Evolutionary conservation across 2,329 filamentous ascomycete species (phyloP), one percentile per base, ranked within the genome.

Genomic region (Fusarium decemcellulare): DNA sequence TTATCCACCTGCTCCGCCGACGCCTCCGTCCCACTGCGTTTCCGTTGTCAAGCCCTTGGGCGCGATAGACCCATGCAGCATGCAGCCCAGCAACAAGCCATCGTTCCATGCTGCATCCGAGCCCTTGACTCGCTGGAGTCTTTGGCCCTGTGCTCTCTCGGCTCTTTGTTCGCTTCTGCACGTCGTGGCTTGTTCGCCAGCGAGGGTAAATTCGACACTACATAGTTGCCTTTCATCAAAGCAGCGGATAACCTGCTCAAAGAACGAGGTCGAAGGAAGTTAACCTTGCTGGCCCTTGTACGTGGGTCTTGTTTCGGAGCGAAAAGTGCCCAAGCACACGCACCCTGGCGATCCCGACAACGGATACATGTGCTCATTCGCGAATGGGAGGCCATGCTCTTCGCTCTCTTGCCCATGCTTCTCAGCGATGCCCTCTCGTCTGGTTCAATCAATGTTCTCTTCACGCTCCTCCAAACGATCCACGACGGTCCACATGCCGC

Each of bases 1-100:
- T 37, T 67, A 65, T 64, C 65, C 61, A 65, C 63, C 59, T 55
- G 39, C 59, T 65, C 63, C 58, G 46, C 48, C 56, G 59, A 47
- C 61, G 36, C 61, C 50, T 53, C 37, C 44, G 51, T 64, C 61
- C 57, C 65, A 71, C 59, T 62, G 32, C 44, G 50, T 61, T 54
- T 61, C 54, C 16, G 44, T 61, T 62, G 46, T 64, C 59, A 46
- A 57, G 39, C 23, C 47, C 59, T 43, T 23, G 44, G 47, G n/a
- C 46, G 34, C 32, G 18, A 61, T 61, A 40, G 48, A 55, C 52
- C 36, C 44, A 51, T 65, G 55, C 61, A 61, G 37, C 48, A 65
- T 56, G 42, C 61, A 58, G 55, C 39, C 56, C 47, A 44, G 36
- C n/a, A 14, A 67, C 34, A 36, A 55, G 44, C 56, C 61, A 63